Evolutionary conservation across 140 eudicot genomes (phyloP).

Genomic region (Stevia rebaudiana): DNA sequence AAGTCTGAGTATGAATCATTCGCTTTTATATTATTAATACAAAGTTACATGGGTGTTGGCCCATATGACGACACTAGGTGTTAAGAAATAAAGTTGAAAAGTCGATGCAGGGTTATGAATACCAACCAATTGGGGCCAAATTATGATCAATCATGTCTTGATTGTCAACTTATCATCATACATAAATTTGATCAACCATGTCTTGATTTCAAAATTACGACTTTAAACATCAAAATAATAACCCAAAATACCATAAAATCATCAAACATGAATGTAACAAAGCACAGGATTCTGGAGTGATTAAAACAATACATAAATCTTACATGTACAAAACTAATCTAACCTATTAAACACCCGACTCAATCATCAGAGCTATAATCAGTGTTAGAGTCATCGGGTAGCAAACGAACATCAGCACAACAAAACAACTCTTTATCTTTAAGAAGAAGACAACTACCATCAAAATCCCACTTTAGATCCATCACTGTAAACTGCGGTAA

Average conservation of each 20-base stretch:
- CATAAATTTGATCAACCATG: no score
- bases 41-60: no score
- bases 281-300: neutral
- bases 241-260: neutral
- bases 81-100: no score
- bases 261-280: constrained; percentile 12
- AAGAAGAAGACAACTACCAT: constrained; percentile 77
- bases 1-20: no score
- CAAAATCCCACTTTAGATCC: constrained; percentile 82
- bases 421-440: constrained; percentile 87
- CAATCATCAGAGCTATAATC: constrained; percentile 89
- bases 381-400: constrained; percentile 71
- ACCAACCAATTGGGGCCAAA: no score
- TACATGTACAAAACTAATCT: constrained; percentile 32
- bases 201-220: no score
- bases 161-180: no score
- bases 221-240: neutral
- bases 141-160: no score
- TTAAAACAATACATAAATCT: constrained; percentile 3
- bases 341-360: constrained; percentile 14
- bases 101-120: no score
- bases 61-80: no score
- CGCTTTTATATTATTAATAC: no score
- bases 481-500: constrained; percentile 56
- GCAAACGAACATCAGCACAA: constrained; percentile 66